Evolutionary conservation across 2,329 filamentous ascomycete species (phyloP), one percentile per base, ranked within the genome.

Genomic region (Huntiella abstrusa): DNA sequence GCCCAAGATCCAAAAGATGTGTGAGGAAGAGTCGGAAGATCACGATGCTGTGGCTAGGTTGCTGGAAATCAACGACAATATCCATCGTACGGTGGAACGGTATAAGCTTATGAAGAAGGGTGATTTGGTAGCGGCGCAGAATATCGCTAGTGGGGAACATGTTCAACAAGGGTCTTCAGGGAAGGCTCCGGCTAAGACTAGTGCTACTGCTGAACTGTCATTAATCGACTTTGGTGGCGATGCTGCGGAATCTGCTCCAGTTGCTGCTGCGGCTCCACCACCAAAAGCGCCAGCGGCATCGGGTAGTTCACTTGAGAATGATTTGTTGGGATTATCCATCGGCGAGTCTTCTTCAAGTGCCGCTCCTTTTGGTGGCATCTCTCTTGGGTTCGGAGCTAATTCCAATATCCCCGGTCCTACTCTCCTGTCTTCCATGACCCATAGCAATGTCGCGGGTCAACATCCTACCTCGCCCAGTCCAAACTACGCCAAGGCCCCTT

Each of bases 1-100:
- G 56, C 91, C 91, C 6, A 98, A 98, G 66, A 96, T 98, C 53
- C 88, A 96, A 60, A 95, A 85, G 64, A 98, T 98, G 88, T 96
- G 88, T 57, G 88, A 96, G 62, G 91, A 98, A 62, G 91, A 98
- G 58, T 95, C 87, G 8, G 88, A 96, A 51, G 91, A 98, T 57
- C 79, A 86, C 51, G 91, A 95, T 64, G 91, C 91, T 4, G 91
- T 98, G 4, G 83, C 86, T 38, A 94, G 94, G 62, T 69, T 98
- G 8, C 72, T 98, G 47, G 86, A 96, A 59, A 96, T 98, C 58
- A 98, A 98, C 59, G 91, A 98, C 62, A 95, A 87, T 64, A 98
- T 98, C 73, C 84, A 96, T 59, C 77, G 88, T 52, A 98, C 91
- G 1, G 84, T 96, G 47, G 85, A 96, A 63, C 71, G 91, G 53